A percentile compares a stretch with the other conserved stretches of the same genome.
Conservation (phyloP, 441 rosid genomes). For the Croton laevigatus region DNA sequence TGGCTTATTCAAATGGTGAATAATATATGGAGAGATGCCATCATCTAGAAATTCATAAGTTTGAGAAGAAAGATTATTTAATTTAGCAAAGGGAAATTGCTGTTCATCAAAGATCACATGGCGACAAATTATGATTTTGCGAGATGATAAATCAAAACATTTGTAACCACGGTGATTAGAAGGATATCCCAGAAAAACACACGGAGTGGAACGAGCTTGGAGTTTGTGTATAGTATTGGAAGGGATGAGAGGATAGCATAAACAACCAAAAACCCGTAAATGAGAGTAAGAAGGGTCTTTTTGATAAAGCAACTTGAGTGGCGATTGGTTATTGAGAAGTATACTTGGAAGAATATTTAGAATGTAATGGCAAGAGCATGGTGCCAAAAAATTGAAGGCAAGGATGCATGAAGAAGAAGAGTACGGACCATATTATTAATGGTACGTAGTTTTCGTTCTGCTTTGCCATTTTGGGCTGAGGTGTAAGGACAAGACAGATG, state of each 20-base stretch:
- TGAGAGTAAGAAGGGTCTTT: background rate
- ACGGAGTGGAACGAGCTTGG: background rate
- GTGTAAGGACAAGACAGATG: conserved; percentile 5
- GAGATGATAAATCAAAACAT: too few species aligned
- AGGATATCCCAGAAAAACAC: background rate
- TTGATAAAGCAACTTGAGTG: background rate
- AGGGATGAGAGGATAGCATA: background rate
- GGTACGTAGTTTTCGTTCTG: background rate
- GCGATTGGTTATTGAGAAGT: background rate
- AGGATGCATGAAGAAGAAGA: background rate
- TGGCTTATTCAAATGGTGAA: too few species aligned
- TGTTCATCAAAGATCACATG: too few species aligned
- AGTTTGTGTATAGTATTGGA: background rate
- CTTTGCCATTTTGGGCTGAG: conserved; percentile 7
- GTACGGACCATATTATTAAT: background rate
- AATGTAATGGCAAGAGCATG: background rate
- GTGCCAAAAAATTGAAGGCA: background rate
- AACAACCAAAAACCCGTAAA: background rate
- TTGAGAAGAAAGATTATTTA: too few species aligned
- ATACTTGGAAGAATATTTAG: background rate
- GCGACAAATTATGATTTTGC: too few species aligned
- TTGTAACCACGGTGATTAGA: too few species aligned
- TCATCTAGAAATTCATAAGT: too few species aligned
- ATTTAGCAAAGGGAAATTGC: too few species aligned
- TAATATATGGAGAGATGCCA: too few species aligned